Conservation (phyloP, 2,329 filamentous ascomycete species). For the Neonectria neomacrospora region DNA sequence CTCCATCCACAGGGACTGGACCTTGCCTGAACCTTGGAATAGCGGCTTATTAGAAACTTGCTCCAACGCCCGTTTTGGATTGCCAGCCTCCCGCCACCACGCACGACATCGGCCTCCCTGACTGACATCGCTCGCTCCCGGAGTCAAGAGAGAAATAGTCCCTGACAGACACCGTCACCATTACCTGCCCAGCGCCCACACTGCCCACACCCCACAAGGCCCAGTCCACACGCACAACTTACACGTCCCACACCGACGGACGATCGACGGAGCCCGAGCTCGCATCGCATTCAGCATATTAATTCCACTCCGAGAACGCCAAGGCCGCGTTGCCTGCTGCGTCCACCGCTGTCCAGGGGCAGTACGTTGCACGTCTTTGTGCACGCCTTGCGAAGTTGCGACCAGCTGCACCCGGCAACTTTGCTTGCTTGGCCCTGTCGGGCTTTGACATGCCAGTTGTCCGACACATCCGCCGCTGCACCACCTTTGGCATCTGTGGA, state of each 20-base stretch:
- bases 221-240: constrained; percentile 4
- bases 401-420: constrained; percentile 32
- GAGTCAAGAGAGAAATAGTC: not conserved
- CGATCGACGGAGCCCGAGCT: constrained; percentile 25
- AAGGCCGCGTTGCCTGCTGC: constrained; percentile 34
- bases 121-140: constrained; percentile 11
- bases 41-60: constrained; percentile 42
- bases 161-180: constrained; percentile 20
- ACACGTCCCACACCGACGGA: constrained; percentile 24
- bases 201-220: constrained; percentile 16
- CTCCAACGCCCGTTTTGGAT: constrained; percentile 37
- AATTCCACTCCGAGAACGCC: constrained; percentile 25
- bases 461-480: constrained; percentile 44
- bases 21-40: constrained; percentile 36
- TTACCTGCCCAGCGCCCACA: constrained; percentile 9
- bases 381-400: constrained; percentile 1
- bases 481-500: constrained; percentile 41
- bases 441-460: constrained; percentile 42
- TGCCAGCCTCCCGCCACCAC: constrained; percentile 37
- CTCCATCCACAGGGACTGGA: constrained; percentile 20
- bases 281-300: constrained; percentile 28
- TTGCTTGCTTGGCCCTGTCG: constrained; percentile 35
- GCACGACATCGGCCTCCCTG: constrained; percentile 23
- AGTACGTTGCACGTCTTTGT: constrained; percentile 24
- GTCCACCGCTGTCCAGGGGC: constrained; percentile 34